phyloP scores from a whole-genome alignment of 768 basidiomycete species.

The Suillus hirtellus region DNA sequence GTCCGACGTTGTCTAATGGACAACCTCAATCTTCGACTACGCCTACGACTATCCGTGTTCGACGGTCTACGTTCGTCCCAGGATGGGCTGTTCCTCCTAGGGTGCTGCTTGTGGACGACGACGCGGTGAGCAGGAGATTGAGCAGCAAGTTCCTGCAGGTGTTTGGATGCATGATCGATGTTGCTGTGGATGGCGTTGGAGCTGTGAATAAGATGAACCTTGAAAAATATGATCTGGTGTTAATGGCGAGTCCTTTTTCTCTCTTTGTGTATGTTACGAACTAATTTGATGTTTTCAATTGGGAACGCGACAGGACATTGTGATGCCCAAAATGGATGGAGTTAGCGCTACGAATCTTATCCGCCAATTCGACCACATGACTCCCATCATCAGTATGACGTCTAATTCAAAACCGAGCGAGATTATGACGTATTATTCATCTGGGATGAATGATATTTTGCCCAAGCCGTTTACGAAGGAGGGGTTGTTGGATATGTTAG shows the following conservation, averaged over 20 bases:
- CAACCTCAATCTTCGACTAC: constrained; percentile 16
- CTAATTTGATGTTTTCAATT: constrained; percentile 6
- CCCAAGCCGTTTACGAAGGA: constrained; percentile 98
- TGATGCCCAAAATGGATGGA: constrained; percentile 89
- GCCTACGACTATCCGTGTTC: constrained; percentile 49
- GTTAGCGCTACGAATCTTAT: constrained; percentile 91
- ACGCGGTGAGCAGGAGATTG: constrained; percentile 84
- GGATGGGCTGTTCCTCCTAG: constrained; percentile 91
- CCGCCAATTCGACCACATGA: constrained; percentile 91
- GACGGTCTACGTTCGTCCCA: constrained; percentile 80
- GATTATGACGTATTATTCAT: constrained; percentile 74
- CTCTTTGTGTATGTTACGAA: background rate
- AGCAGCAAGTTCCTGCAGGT: constrained; percentile 94
- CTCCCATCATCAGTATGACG: constrained; percentile 99
- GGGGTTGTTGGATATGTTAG: constrained; percentile 87
- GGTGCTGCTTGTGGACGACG: constrained; percentile 94
- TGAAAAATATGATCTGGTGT: constrained; percentile 92
- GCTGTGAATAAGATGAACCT: constrained; percentile 97
- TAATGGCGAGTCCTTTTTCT: constrained; percentile 69
- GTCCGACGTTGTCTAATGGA: constrained; percentile 36
- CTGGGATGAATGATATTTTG: constrained; percentile 94
- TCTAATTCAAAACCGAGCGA: constrained; percentile 91
- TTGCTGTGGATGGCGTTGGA: constrained; percentile 89
- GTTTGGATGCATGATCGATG: constrained; percentile 92
- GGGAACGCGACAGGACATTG: constrained; percentile 69